These are phyloP conservation scores for Alloteropsis semialata DNA, from an alignment of 176 grass and related monocot species.

Conservation along the genomic window DNA sequence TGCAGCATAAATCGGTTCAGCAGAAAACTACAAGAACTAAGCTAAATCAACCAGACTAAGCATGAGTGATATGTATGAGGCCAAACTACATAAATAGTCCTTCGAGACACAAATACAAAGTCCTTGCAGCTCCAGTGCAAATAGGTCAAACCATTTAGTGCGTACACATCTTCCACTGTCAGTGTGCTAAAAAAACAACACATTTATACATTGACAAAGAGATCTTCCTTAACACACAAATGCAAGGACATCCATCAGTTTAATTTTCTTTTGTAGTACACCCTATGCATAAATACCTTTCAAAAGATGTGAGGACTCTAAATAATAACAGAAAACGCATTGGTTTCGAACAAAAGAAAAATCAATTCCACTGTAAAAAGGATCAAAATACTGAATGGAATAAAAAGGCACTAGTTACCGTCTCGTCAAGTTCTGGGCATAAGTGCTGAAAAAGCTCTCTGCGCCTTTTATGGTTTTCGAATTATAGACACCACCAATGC, in stretches of 20 bases:
- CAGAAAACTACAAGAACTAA: neutral
- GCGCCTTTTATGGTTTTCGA: conserved; percentile 79
- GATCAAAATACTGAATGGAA: conserved; percentile 1
- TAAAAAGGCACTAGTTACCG: conserved; percentile 41
- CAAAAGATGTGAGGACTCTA: conserved; percentile 18
- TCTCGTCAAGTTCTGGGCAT: conserved; percentile 39
- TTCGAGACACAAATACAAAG: neutral
- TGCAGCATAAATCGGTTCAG: conserved; percentile 6
- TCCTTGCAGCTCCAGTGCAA: conserved; percentile 3
- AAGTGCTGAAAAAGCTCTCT: conserved; percentile 67
- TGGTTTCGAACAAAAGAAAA: neutral
- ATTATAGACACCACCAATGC: conserved; percentile 70
- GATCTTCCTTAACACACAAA: conserved; percentile 9
- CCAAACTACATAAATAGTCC: conserved; percentile 16
- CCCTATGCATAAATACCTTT: neutral
- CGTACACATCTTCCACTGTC: neutral
- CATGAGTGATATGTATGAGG: neutral
- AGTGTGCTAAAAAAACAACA: neutral
- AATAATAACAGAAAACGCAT: neutral
- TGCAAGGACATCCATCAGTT: neutral
- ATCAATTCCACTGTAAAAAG: neutral
- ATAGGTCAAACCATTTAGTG: neutral
- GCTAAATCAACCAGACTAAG: conserved; percentile 26
- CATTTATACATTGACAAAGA: neutral
- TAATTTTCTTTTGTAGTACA: neutral